Evolutionary conservation across 2,329 filamentous ascomycete species (phyloP).

Genomic region (Fusarium caatingaense): DNA sequence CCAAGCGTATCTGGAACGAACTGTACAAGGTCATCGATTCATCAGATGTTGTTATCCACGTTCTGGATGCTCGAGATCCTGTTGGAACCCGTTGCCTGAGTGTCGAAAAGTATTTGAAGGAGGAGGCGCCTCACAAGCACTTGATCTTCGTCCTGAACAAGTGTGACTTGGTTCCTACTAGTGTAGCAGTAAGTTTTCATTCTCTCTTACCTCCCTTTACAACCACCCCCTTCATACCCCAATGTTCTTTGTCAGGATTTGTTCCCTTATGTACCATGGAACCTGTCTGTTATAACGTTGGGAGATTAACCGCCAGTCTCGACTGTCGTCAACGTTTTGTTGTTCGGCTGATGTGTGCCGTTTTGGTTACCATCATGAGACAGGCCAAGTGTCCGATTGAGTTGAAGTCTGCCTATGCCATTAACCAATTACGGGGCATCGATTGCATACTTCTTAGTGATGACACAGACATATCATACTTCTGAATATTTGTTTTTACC

Average conservation of each 20-base stretch:
- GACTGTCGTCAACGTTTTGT: conserved; percentile 51
- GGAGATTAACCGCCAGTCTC: conserved; percentile 79
- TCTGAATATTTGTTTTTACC: not conserved
- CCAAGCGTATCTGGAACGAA: conserved; percentile 97
- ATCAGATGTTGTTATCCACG: conserved; percentile 95
- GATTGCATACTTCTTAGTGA: conserved; percentile 97
- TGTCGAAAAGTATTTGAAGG: conserved; percentile 87
- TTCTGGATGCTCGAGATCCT: conserved; percentile 89
- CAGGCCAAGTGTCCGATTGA: conserved; percentile 87
- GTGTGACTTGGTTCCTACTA: conserved; percentile 87
- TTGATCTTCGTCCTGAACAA: conserved; percentile 64
- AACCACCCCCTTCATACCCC: conserved; percentile 61
- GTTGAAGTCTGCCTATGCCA: conserved; percentile 88
- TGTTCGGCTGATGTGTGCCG: conserved; percentile 78
- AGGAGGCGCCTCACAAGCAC: conserved; percentile 97
- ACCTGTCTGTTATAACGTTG: conserved; percentile 99
- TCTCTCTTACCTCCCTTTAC: conserved; percentile 37
- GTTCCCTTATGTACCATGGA: conserved; percentile 77
- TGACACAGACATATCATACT: conserved; percentile 78
- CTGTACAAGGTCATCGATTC: conserved; percentile 95
- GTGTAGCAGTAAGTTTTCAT: conserved; percentile 85
- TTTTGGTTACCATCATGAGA: conserved; percentile 88
- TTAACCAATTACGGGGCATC: conserved; percentile 56
- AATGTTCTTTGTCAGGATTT: conserved; percentile 88
- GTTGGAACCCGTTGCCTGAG: conserved; percentile 86